A percentile compares a stretch with the other conserved stretches of the same genome.
Evolutionary conservation across 306 rosid genomes (phyloP).

Genomic region (Acacia confusa): DNA sequence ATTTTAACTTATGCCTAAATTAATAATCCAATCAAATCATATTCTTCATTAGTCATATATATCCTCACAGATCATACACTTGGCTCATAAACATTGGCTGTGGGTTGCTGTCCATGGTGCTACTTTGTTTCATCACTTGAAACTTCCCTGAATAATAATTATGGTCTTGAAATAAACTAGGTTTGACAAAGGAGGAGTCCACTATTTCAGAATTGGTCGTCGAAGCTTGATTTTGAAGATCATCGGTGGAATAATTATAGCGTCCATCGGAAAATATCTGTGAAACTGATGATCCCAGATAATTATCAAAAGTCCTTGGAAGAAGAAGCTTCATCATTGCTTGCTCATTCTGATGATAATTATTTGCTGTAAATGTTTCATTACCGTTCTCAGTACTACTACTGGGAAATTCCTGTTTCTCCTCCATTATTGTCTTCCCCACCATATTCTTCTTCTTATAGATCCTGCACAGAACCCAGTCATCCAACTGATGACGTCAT

Average conservation of each 20-base stretch:
- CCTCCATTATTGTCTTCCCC: conserved; percentile 37
- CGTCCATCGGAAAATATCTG: conserved; percentile 58
- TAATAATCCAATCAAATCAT: conserved; percentile 10
- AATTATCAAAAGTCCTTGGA: conserved; percentile 71
- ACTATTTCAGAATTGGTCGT: conserved; percentile 30
- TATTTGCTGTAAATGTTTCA: not conserved
- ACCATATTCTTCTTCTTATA: conserved; percentile 68
- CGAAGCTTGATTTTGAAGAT: conserved; percentile 25
- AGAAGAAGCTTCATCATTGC: conserved; percentile 63
- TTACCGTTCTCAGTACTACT: conserved; percentile 29
- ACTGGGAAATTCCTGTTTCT: conserved; percentile 49
- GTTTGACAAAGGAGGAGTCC: conserved; percentile 30
- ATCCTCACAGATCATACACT: conserved; percentile 38
- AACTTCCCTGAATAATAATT: conserved; percentile 40
- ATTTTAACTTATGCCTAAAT: conserved; percentile 18
- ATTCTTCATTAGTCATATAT: conserved; percentile 16
- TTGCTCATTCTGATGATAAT: conserved; percentile 37
- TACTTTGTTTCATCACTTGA: conserved; percentile 43
- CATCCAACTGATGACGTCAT: conserved; percentile 78
- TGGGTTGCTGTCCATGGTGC: conserved; percentile 32
- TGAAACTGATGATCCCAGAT: conserved; percentile 65
- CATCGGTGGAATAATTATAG: conserved; percentile 44
- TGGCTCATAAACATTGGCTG: conserved; percentile 47
- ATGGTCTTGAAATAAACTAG: conserved; percentile 37
- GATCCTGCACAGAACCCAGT: conserved; percentile 96